Evolutionary conservation across 345 rosid species (phyloP), one percentile per base, ranked within the genome.

Genomic region (Angophora floribunda): DNA sequence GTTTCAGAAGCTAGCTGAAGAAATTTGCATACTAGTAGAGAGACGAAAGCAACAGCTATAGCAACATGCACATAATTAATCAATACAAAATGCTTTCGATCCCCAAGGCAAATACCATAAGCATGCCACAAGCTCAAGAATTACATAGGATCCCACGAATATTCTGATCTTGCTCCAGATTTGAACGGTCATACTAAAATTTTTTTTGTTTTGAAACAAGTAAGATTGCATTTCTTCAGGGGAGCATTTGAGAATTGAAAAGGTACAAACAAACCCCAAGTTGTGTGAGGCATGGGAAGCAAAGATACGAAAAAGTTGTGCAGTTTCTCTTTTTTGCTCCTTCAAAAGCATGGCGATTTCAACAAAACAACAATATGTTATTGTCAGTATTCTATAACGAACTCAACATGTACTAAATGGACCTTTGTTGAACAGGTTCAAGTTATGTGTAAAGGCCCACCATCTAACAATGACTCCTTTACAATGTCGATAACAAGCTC

Each of bases 21-120:
- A 53, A 53, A 53, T 53, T 53, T 53, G 57, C 57, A 53, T 17
- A 53, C 57, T 53, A 22, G 19, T 17, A 53, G 57, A 53, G 57
- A 53, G 1, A 53, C 47, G 86, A 30, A 87, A 57, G 52, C 88
- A 51, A 88, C 65, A 90, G 88, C 52, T 67, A 59, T 86, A 88
- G 82, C 88, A 52, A 2, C 67, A 65, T 51, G 50, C 70, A 63
- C 28, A 85, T 50, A 36, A 88, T 82, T 85, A 67, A 79, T 70
- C 47, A 59, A 85, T 87, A 36, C n/a, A 86, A 84, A 19, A 80
- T 51, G 88, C 65, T 78, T 50, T 9, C 24, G 2, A 55, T 4
- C 61, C 61, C 6, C 22, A 57, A 9, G 63, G 63, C 28, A 57
- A 57, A 57, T 57, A 9, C n/a, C 4, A 24, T 13, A 57, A 57